Conservation (phyloP, 345 rosid genomes). For the Gossypioides kirkii region DNA sequence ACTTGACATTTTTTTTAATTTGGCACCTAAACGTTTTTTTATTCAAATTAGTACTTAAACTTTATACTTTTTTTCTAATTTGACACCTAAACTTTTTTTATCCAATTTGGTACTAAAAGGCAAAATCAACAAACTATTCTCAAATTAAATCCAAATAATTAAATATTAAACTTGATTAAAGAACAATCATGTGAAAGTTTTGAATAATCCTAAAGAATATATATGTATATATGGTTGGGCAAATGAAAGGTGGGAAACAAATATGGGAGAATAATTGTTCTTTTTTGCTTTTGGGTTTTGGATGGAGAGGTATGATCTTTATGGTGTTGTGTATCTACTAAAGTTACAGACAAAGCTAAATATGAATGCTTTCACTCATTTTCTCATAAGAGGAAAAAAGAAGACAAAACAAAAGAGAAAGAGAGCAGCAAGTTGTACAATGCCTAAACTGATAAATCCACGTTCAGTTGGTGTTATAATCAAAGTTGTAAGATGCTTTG, state of each 20-base stretch:
- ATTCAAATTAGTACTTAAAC: too few relatives aligned
- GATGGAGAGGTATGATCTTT: constrained; percentile 24
- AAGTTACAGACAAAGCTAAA: constrained; percentile 15
- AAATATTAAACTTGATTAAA: background rate
- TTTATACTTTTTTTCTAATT: too few relatives aligned
- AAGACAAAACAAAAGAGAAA: background rate
- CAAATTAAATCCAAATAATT: too few relatives aligned
- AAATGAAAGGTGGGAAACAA: constrained; percentile 2
- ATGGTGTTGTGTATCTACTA: constrained; percentile 21
- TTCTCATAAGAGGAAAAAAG: background rate
- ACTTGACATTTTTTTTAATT: too few relatives aligned
- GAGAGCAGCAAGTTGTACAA: constrained; percentile 12
- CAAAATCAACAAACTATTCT: too few relatives aligned
- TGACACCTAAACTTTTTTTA: too few relatives aligned
- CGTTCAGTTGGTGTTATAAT: too few relatives aligned
- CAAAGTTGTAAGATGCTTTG: background rate
- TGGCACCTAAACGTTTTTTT: too few relatives aligned
- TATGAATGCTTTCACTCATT: background rate
- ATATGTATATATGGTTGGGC: background rate
- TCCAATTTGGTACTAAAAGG: too few relatives aligned
- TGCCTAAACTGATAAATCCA: background rate
- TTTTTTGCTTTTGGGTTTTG: constrained; percentile 11
- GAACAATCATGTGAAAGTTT: background rate
- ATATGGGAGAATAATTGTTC: constrained; percentile 5
- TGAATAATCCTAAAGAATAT: background rate